phyloP scores from a whole-genome alignment of 2,329 filamentous ascomycete species.

The Boeremia exigua region DNA sequence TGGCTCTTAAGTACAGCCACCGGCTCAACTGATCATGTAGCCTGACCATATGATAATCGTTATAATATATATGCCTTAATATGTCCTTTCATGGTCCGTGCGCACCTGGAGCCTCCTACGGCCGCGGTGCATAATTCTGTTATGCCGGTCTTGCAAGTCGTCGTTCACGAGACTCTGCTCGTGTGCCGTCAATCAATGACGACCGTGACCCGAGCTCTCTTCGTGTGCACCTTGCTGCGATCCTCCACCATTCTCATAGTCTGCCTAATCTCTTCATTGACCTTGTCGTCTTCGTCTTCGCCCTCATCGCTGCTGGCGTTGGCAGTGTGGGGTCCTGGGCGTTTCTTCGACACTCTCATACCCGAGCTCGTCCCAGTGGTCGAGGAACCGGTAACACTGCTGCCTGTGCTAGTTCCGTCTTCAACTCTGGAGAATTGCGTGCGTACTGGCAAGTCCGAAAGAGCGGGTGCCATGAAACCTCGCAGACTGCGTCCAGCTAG shows the following conservation, averaged over 20 bases:
- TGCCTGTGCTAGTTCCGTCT: neutral
- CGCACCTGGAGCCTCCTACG: too few relatives aligned
- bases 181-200: constrained; percentile 23
- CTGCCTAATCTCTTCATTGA: constrained; percentile 22
- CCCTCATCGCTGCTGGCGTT: constrained; percentile 23
- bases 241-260: constrained; percentile 18
- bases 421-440: neutral
- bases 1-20: too few relatives aligned
- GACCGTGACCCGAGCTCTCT: constrained; percentile 28
- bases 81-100: too few relatives aligned
- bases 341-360: constrained; percentile 14
- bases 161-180: neutral
- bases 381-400: neutral
- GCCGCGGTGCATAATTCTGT: too few relatives aligned
- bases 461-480: constrained; percentile 29
- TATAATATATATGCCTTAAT: too few relatives aligned
- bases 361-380: neutral
- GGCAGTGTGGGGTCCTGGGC: constrained; percentile 6
- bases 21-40: too few relatives aligned
- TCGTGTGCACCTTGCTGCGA: neutral
- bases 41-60: too few relatives aligned
- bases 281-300: constrained; percentile 23
- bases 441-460: constrained; percentile 6
- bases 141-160: neutral
- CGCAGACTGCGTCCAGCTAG: constrained; percentile 8